Conservation (phyloP, 2,329 filamentous ascomycete species). For the Epichloe baconii region DNA sequence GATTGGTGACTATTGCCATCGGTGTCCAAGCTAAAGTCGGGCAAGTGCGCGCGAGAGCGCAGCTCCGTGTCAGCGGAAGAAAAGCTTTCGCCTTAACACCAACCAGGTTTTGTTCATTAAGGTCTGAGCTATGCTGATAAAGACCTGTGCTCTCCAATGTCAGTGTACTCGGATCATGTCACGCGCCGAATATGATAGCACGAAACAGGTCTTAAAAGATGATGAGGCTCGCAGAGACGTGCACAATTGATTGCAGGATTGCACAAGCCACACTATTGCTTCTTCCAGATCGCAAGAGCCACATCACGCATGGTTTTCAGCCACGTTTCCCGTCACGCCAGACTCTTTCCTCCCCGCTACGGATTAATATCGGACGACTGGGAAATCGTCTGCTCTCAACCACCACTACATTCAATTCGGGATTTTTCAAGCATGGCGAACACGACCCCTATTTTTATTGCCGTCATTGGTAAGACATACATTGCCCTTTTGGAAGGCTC, state of each 20-base stretch:
- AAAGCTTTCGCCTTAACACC: not conserved
- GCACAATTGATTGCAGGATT: not conserved
- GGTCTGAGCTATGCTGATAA: not conserved
- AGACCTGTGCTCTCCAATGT: not conserved
- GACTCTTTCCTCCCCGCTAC: conserved; percentile 16
- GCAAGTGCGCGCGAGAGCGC: not conserved
- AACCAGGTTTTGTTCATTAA: not conserved
- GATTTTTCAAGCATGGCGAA: conserved; percentile 24
- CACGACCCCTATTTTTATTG: conserved; percentile 36
- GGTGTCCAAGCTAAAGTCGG: not conserved
- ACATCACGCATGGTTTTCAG: not conserved
- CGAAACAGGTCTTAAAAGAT: not conserved
- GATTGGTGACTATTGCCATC: not conserved
- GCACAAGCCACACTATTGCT: not conserved
- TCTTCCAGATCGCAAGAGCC: not conserved
- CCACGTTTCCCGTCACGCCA: conserved; percentile 5
- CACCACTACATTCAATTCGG: conserved; percentile 5
- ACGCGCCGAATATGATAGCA: not conserved
- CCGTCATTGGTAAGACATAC: conserved; percentile 33
- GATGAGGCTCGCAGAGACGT: not conserved
- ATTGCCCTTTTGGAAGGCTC: too few relatives aligned
- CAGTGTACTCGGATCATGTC: not conserved
- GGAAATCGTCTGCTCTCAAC: conserved; percentile 13
- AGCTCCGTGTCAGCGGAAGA: not conserved
- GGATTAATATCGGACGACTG: conserved; percentile 17